Conservation (phyloP, 495 filamentous ascomycete species). For the Echria macrotheca region DNA sequence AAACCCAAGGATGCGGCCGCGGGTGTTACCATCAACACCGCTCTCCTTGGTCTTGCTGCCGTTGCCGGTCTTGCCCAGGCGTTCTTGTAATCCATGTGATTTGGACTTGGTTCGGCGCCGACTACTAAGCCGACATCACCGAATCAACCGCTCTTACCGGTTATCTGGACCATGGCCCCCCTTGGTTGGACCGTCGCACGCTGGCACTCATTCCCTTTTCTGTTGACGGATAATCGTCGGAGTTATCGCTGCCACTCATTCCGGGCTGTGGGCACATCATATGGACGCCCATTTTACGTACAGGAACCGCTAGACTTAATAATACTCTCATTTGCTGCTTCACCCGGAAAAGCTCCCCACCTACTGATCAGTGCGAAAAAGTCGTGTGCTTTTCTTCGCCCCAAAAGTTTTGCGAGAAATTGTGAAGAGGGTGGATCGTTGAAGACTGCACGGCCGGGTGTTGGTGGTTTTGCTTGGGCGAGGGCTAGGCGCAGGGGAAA, state of each 20-base stretch:
- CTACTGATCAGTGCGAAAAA: background rate
- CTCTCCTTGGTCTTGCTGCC: constrained; percentile 35
- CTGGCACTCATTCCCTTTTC: constrained; percentile 13
- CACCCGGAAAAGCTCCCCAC: background rate
- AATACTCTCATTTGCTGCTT: constrained; percentile 24
- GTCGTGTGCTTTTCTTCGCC: background rate
- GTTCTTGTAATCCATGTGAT: constrained; percentile 21
- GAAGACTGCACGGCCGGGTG: no score
- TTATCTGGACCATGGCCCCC: background rate
- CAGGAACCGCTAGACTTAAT: constrained; percentile 33
- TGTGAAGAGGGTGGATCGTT: background rate
- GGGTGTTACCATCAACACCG: constrained; percentile 29
- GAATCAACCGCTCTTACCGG: no score
- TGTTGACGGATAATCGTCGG: constrained; percentile 16
- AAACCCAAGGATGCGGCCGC: constrained; percentile 29
- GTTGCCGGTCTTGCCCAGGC: constrained; percentile 33
- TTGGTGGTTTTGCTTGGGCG: no score
- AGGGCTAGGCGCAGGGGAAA: no score
- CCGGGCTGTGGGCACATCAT: constrained; percentile 12
- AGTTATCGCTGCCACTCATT: constrained; percentile 16
- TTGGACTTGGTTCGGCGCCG: constrained; percentile 9
- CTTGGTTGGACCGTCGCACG: constrained; percentile 2
- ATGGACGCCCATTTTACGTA: constrained; percentile 22
- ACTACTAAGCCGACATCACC: no score
- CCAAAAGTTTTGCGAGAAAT: background rate